Evolutionary conservation across 331 rosid genomes (phyloP), one percentile per base, ranked within the genome.

Genomic region (Saraca asoca): DNA sequence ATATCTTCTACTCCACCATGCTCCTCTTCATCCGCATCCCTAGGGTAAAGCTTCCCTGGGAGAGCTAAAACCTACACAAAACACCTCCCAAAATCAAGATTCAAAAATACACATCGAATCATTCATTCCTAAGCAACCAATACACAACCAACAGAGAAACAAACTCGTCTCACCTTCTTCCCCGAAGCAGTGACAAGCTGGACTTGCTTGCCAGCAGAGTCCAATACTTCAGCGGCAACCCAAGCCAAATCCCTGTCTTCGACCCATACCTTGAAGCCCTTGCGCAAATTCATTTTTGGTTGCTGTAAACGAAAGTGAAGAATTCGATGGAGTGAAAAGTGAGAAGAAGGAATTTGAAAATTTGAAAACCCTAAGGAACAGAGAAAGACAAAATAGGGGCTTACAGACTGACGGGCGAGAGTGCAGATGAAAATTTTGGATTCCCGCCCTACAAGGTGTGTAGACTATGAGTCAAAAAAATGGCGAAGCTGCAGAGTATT

Each of bases 1-100:
- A 93, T 93, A 24, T 93, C 98, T 18, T 93, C 98, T 42, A 85
- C 91, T 72, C 98, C 98, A 0, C 94, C 98, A 34, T 81, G 96
- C 71, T 93, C 98, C 38, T 93, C 98, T 79, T 93, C 97, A 19
- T 93, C 98, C 13, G 90, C 91, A 39, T 93, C 98, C 69, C 98
- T 80, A 53, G 79, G 87, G 17, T 78, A 81, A 54, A 93, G 65
- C 75, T 84, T 82, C 73, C 81, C 90, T 9, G 85, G 82, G 5
- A 51, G 43, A 39, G 75, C 84, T 73, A 57, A 60, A 46, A 93
- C 87, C 98, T 90, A 66, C 67, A 73, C 62, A 11, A 24, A 58
- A 19, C 68, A 51, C 67, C 54, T 20, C 70, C 7, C 69, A 52
- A 16, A 15, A 48, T 34, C 69, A 61, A 33, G 73, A 42, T 37